Base-by-base conservation (phyloP, 148 eudicot species). In the Nepenthes mirabilis region DNA sequence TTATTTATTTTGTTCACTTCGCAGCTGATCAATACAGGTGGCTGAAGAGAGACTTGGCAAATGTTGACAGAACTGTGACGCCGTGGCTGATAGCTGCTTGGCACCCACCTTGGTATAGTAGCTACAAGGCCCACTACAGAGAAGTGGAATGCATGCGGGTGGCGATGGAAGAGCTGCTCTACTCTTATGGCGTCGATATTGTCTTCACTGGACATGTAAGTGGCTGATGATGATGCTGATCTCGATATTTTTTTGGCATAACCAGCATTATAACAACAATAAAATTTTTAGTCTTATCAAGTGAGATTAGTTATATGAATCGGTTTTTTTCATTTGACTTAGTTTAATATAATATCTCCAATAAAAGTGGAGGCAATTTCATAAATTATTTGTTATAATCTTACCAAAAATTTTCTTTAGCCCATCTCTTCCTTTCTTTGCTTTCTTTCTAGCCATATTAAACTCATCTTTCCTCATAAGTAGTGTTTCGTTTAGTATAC, bases 181-280 rank as follows among this genome's bases (percentile, higher is more conserved):
- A 88, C 62, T 66, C 76, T n/a, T 67, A 79, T 55, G 75, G 87
- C 13, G 91, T 88, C 9, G 96, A 93, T 68, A 60, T 88, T 47
- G 94, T 93, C 36, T 88, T 93, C 53, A 93, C 75, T 69, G 98
- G 98, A 60, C 98, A 93, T 72, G 98, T 88, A 82, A 82, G 98
- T 76, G 47, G 23, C 33, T 23, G 33, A 23, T 23, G 14, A 33
- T 33, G 36, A n/a, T 13, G 32, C 11, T 52, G 55, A 11, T 13
- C 12, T 34, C 14, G 57, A 8, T 34, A 14, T 48, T 36, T 52
- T 36, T 50, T 52, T 50, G 33, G 32, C 33, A 14, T 2, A 8
- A 32, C 56, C 56, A 53, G 56, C 34, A 13, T 13, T 13, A 11
- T 5, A 32, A 8, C 9, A 9, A 53, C 14, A 53, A 11, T 2